Evolutionary conservation across 129 eudicot genomes (phyloP), one percentile per base, ranked within the genome.

Genomic region (Solidago caesia): DNA sequence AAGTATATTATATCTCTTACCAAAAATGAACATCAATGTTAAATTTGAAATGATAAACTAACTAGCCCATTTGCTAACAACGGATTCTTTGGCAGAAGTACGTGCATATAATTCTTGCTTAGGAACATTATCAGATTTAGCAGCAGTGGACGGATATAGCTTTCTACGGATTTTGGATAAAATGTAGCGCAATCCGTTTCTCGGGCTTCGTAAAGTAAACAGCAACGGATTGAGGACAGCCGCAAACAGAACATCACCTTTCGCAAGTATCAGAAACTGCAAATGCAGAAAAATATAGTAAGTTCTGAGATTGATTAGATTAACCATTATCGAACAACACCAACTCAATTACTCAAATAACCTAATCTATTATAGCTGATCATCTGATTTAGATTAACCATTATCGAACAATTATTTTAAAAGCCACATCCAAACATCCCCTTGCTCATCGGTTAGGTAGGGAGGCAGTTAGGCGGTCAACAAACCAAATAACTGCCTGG

Each of bases 31-130:
- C 27, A 61, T 60, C 25, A 14, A 70, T 46, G 41, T 57, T 29
- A 43, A 4, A 77, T 26, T 21, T 44, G 67, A 33, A 78, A 27
- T 6, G 25, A 12, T 41, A 79, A 72, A 44, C 73, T 47, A 5
- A 11, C 82, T 86, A 80, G 89, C 97, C 97, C 96, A 92, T 89
- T 92, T 92, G 77, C 83, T 83, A 79, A 86, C 83, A 46, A 92
- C 97, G 1, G 84, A 83, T 8, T 89, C 88, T 79, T 87, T 87
- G 48, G 97, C 96, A 62, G 96, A 87, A 80, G 51, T 71, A 11
- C 68, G 79, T 26, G 78, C 77, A 61, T 68, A 76, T 45, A 56
- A 70, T 72, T 89, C 85, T 71, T 79, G 84, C 70, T 67, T 70
- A 21, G 85, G 70, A 26, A 42, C 53, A 7, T 67, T 68, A 70